These are phyloP conservation scores for Xylariaceae sp. DNA, from an alignment of 2,329 filamentous ascomycete species.

Conservation along the genomic window DNA sequence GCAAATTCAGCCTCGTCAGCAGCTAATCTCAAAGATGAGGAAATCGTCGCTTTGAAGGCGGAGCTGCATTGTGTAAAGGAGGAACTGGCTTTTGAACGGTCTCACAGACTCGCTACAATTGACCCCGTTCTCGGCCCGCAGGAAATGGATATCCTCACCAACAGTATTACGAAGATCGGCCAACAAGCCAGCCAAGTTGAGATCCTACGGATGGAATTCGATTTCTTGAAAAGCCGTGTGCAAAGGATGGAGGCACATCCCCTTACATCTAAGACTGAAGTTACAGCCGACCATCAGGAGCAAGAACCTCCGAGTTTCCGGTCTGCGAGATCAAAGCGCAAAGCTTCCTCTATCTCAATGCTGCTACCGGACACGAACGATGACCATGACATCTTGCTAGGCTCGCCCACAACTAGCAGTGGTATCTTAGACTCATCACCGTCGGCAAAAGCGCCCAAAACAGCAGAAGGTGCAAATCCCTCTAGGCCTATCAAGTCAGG, in stretches of 20 bases:
- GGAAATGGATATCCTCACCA: slow-evolving; percentile 39
- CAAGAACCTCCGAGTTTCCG: slow-evolving; percentile 1
- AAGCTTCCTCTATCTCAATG: slow-evolving; percentile 5
- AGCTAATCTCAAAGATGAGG: slow-evolving; percentile 28
- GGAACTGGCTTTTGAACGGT: slow-evolving; percentile 28
- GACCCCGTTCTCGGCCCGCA: slow-evolving; percentile 26
- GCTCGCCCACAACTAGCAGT: background rate
- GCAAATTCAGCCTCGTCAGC: slow-evolving; percentile 25
- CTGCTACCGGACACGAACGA: background rate
- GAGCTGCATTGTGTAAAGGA: slow-evolving; percentile 33
- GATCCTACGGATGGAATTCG: slow-evolving; percentile 39
- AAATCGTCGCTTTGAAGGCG: slow-evolving; percentile 31
- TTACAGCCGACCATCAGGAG: background rate
- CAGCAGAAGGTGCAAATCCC: background rate
- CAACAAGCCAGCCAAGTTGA: slow-evolving; percentile 37
- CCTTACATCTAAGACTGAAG: slow-evolving; percentile 4
- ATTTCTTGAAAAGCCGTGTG: slow-evolving; percentile 36
- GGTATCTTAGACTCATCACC: background rate
- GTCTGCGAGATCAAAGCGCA: slow-evolving; percentile 2
- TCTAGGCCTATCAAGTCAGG: slow-evolving; percentile 12
- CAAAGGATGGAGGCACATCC: slow-evolving; percentile 32
- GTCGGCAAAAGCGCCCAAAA: background rate
- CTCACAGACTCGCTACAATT: slow-evolving; percentile 10
- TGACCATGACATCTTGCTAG: background rate
- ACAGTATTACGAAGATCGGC: slow-evolving; percentile 36